Conservation (phyloP, 345 rosid genomes). For the Hibiscus mutabilis region DNA sequence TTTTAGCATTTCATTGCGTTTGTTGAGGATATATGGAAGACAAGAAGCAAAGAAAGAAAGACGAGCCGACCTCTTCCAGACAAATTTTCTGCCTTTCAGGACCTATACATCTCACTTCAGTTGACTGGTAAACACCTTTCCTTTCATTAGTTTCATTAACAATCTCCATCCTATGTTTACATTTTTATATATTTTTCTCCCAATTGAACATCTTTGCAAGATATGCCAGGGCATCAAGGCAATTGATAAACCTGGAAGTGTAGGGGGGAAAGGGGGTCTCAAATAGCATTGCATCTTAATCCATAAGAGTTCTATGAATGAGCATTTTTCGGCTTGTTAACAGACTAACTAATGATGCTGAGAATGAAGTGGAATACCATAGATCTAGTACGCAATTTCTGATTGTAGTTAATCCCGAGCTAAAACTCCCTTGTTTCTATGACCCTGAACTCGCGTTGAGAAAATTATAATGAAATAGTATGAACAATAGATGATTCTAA, state of each 20-base stretch:
- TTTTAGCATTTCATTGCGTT: background rate
- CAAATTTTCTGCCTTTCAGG: slow-evolving; percentile 46
- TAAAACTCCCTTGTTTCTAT: background rate
- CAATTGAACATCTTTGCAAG: background rate
- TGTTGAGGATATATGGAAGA: slow-evolving; percentile 10
- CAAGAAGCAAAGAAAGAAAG: background rate
- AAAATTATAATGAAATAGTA: background rate
- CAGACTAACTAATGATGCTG: background rate
- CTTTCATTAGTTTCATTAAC: background rate
- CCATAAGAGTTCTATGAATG: background rate
- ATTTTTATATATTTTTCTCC: background rate
- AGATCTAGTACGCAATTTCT: background rate
- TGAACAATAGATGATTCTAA: background rate
- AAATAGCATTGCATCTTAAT: background rate
- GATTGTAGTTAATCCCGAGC: background rate
- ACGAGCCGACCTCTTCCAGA: slow-evolving; percentile 20
- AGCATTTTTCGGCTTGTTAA: background rate
- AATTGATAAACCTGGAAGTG: background rate
- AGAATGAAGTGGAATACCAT: background rate
- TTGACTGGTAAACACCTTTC: slow-evolving; percentile 46
- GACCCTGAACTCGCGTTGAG: background rate
- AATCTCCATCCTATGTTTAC: background rate
- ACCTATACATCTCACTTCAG: slow-evolving; percentile 40
- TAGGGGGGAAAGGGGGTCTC: background rate
- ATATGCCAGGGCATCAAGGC: background rate